Conservation (phyloP, 2,329 filamentous ascomycete species). For the Diaporthe sp. region DNA sequence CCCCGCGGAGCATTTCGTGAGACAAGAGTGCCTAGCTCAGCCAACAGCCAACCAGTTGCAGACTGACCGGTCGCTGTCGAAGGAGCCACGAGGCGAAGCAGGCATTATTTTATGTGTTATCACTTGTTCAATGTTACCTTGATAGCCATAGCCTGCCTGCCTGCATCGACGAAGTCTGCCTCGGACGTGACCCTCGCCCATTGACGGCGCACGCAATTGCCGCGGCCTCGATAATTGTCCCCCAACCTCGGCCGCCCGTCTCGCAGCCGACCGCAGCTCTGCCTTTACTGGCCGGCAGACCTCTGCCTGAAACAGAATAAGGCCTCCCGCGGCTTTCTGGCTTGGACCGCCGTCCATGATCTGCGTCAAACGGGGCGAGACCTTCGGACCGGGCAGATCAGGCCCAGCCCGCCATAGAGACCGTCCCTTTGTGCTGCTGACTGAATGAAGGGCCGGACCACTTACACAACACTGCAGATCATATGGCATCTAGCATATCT, state of each 20-base stretch:
- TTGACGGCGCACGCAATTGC: background rate
- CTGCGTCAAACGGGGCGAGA: background rate
- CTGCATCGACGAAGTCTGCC: background rate
- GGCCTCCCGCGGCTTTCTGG: background rate
- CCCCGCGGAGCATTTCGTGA: background rate
- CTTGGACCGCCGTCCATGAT: background rate
- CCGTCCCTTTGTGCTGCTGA: background rate
- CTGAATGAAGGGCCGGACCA: slow-evolving; percentile 1
- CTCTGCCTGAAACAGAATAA: slow-evolving; percentile 24
- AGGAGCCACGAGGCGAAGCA: slow-evolving; percentile 16
- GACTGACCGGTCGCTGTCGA: background rate
- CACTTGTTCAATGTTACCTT: background rate
- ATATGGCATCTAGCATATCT: background rate
- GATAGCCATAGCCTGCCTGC: background rate
- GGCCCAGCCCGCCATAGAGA: background rate
- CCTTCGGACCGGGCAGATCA: slow-evolving; percentile 17
- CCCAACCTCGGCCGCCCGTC: slow-evolving; percentile 27
- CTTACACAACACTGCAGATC: background rate
- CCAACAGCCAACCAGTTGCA: background rate
- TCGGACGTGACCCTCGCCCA: background rate
- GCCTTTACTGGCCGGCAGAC: slow-evolving; percentile 5
- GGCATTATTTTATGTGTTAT: background rate
- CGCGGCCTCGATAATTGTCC: slow-evolving; percentile 7
- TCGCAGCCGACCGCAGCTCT: slow-evolving; percentile 10
- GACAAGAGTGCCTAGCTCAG: background rate